A percentile compares a stretch with the other conserved stretches of the same genome.
Conservation (phyloP, 2,329 filamentous ascomycete species). For the Epicoccum nigrum region DNA sequence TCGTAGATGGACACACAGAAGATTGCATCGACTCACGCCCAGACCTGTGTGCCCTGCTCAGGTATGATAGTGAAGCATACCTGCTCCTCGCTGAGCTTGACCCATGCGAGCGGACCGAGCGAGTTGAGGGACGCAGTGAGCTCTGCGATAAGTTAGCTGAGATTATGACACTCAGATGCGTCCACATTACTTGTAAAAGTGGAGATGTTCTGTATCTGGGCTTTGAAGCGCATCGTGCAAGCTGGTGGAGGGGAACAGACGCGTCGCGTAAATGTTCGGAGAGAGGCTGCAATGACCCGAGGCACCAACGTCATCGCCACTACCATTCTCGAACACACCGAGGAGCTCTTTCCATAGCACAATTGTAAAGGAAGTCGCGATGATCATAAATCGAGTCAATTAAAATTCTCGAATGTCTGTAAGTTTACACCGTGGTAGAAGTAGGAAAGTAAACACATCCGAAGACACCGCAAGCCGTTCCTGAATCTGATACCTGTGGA, state of each 20-base stretch:
- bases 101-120: slow-evolving; percentile 84
- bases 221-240: slow-evolving; percentile 59
- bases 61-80: slow-evolving; percentile 96
- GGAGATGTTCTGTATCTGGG: slow-evolving; percentile 57
- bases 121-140: slow-evolving; percentile 67
- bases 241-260: slow-evolving; percentile 7
- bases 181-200: slow-evolving; percentile 59
- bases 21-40: slow-evolving; percentile 70
- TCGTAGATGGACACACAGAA: slow-evolving; percentile 3
- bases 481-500: too few relatives aligned
- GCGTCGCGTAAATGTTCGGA: slow-evolving; percentile 18
- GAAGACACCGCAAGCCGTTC: too few relatives aligned
- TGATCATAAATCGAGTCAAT: too few relatives aligned
- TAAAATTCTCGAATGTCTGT: too few relatives aligned
- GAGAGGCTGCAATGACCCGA: slow-evolving; percentile 5
- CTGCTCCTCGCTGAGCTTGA: slow-evolving; percentile 84
- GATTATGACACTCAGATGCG: fast-evolving
- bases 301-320: slow-evolving; percentile 14
- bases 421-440: too few relatives aligned
- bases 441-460: too few relatives aligned
- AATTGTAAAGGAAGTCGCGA: too few relatives aligned
- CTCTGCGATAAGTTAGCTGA: slow-evolving; percentile 51
- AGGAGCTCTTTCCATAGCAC: too few relatives aligned
- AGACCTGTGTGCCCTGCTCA: slow-evolving; percentile 93
- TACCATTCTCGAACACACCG: too few relatives aligned